Base-by-base conservation (phyloP, 2,329 filamentous ascomycete genomes). In the Alternaria angustiovoidea region DNA sequence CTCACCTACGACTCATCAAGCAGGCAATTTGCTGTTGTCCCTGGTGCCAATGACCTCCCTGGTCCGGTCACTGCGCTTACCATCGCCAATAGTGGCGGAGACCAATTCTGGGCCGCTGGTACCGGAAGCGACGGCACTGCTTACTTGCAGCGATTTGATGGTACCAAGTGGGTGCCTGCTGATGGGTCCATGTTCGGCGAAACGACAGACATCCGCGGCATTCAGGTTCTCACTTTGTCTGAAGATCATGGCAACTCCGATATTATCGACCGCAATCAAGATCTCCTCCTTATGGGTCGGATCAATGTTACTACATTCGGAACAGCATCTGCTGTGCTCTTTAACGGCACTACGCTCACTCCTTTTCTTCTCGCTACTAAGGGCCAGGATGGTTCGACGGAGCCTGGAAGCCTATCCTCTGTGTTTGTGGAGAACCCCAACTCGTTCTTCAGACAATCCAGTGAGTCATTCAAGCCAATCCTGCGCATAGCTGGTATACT, bases 61-160 rank as follows among this genome's bases (percentile, higher is more conserved):
- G 95, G 95, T 0, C 90, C 92, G 1, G 89, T 98, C 9, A 88
- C 89, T 39, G 88, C 90, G 4, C 82, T 99, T 54, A 87, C 91
- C 1, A 84, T 90, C 12, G 94, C 90, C n/a, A 91, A 88, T 38
- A 83, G 84, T 54, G 88, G 92, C 65, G 86, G 87, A 60, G 87
- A 88, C 51, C 85, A 92, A 65, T 85, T 97, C 66, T 99, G 95
- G 93, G 88, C 91, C 49, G 87, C 91, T 22, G 96, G 96, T 42
- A 88, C 86, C 58, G 85, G 86, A 12, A 82, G 83, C 18, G 88
- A 91, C 72, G 88, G 88, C 22, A 89, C 89, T 0, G 83, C 88
- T 28, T 98, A 91, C 78, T 81, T 99, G 46, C 89, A 94, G 81
- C 93, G 94, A 74, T 96, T 91, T 71, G 88, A 96, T 72, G 91